Base-by-base conservation (phyloP, 2,329 filamentous ascomycete species). In the Myriosclerotinia duriaeana region DNA sequence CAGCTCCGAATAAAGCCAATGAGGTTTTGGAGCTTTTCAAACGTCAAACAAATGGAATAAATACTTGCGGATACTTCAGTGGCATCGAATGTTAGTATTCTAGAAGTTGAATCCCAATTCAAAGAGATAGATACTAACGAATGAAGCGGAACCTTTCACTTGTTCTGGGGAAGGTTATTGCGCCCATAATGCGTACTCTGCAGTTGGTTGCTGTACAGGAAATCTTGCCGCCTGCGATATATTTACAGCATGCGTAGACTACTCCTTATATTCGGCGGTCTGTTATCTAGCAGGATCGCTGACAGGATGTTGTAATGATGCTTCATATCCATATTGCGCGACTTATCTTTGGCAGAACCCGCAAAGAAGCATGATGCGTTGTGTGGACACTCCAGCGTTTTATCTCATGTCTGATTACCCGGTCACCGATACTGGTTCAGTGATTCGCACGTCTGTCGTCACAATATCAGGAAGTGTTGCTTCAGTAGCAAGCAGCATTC, bases 341-440 rank as follows among this genome's bases (percentile, higher is more conserved):
- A 52, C 30, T 38, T 50, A 26, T 38, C 44, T 50, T 15, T 61
- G 58, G 58, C 38, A 40, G 9, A 26, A 38, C 26, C 58, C 44
- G 36, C 58, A 61, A 38, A 61, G 58, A 40, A 61, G 58, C n/a
- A 61, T 50, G 44, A 38, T 40, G 17, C 58, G 58, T 11, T 61
- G 58, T 7, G 44, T 61, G 22, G 30, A 48, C 5, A 38, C 20
- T 26, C 44, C 44, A n/a, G 44, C 44, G 50, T 50, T 61, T 61
- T 61, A 61, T 52, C 34, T 50, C n/a, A 61, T 50, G 58, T 61
- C 44, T 8, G 58, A 50, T 12, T 26, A 60, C 14, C 58, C n/a
- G 15, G 15, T 61, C 14, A 61, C 58, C 14, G 30, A 36, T 50
- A 17, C 44, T 7, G 44, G n/a, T 22, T 61, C 34, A 12, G 38